These are phyloP conservation scores for Microcera coccophila DNA, from an alignment of 2,329 filamentous ascomycete species.

Conservation along the genomic window DNA sequence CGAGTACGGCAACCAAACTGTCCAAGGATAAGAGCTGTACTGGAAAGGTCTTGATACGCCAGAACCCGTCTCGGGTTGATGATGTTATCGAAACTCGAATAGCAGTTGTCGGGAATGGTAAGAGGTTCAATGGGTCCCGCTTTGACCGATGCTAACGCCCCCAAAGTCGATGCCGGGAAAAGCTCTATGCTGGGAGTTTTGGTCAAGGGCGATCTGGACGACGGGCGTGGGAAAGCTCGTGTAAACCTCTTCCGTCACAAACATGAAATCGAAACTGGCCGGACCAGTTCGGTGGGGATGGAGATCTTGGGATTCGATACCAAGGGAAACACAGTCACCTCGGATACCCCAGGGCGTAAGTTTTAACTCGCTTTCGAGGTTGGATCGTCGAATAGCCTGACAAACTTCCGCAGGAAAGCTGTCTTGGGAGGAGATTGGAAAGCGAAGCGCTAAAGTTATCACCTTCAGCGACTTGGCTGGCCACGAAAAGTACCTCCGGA, in stretches of 20 bases:
- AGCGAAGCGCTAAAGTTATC: constrained; percentile 92
- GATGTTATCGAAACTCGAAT: constrained; percentile 94
- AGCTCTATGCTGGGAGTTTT: constrained; percentile 93
- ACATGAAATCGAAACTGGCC: constrained; percentile 92
- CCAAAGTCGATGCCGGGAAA: constrained; percentile 87
- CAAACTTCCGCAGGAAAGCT: constrained; percentile 49
- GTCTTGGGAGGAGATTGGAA: constrained; percentile 97
- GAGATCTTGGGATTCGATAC: constrained; percentile 98
- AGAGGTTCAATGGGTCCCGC: constrained; percentile 13
- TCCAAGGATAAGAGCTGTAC: constrained; percentile 69
- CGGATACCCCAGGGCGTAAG: constrained; percentile 77
- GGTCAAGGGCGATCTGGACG: constrained; percentile 91
- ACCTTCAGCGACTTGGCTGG: constrained; percentile 93
- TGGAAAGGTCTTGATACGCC: constrained; percentile 83
- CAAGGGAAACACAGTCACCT: constrained; percentile 74
- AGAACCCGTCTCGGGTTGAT: constrained; percentile 68
- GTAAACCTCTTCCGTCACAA: constrained; percentile 97
- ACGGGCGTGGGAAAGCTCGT: constrained; percentile 87
- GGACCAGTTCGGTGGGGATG: constrained; percentile 96
- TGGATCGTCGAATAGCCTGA: too few relatives aligned
- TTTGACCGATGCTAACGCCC: constrained; percentile 11
- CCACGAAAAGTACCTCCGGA: constrained; percentile 91
- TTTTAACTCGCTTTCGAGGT: too few relatives aligned
- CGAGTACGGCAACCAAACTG: constrained; percentile 47
- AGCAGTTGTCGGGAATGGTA: constrained; percentile 91